Base-by-base conservation (phyloP, 306 rosid genomes). In the Gleditsia sinensis region DNA sequence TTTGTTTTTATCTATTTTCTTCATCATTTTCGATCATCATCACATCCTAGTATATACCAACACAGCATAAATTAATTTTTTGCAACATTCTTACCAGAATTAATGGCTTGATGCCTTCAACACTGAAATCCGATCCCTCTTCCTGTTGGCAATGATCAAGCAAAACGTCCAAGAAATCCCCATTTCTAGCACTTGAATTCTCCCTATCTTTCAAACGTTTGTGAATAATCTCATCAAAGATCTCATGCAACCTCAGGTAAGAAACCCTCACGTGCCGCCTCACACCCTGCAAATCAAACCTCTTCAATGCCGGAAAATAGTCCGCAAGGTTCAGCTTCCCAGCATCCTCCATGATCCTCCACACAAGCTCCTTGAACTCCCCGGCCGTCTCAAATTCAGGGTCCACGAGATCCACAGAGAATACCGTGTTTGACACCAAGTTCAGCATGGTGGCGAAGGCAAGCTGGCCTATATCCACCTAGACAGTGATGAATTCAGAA, bases 281-380 rank as follows among this genome's bases (percentile, higher is more conserved):
- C 30, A 88, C 82, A 0, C 93, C 87, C 27, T 86, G 88, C 81
- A 88, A 40, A 37, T 88, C 88, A 0, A 88, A 54, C 53, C 69
- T 49, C 83, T 64, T 79, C 21, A 88, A 7, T 7, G 32, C 50
- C 11, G 93, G 90, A 49, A 88, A 88, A 42, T 88, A 88, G 42
- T 88, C 90, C 1, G 84, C 80, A 0, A 86, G 45, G 40, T 88
- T 88, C 14, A 78, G 75, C 81, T 21, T 88, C 67, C 93, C 90
- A 0, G 87, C 90, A 27, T 81, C 82, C 71, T 81, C 87, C 93
- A 88, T 88, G 63, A 88, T 88, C 84, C 90, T 71, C 90, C 93
- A 82, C 39, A 85, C 93, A 0, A 88, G 40, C 9, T 86, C 84
- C 65, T 88, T 86, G 39, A 88, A 82, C 74, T 86, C 93, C 7